Conservation (phyloP, 805 yeast species). For the Cyberlindnera saturnus region DNA sequence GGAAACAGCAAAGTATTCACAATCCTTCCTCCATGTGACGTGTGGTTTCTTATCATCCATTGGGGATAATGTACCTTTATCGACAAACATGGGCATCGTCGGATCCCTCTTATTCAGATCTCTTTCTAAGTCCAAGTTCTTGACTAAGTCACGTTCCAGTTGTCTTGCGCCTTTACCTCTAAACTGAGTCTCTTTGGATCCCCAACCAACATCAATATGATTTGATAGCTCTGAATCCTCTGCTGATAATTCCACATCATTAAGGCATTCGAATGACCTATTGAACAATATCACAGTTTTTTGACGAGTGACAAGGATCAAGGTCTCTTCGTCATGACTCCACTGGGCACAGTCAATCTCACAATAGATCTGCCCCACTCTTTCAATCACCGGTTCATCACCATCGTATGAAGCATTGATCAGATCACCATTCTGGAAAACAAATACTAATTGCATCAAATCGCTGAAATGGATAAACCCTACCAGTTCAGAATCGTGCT, state of each 20-base stretch:
- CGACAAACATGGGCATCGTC: conserved; percentile 70
- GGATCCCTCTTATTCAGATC: conserved; percentile 78
- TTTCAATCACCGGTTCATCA: conserved; percentile 47
- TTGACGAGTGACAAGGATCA: conserved; percentile 61
- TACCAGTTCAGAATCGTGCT: conserved; percentile 37
- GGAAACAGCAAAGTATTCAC: conserved; percentile 71
- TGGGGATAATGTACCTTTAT: conserved; percentile 55
- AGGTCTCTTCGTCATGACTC: conserved; percentile 89
- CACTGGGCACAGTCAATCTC: conserved; percentile 71
- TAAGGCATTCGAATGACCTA: conserved; percentile 71
- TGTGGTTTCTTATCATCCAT: conserved; percentile 43
- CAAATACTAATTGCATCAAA: conserved; percentile 54
- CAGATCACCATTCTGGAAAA: conserved; percentile 74
- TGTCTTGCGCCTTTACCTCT: conserved; percentile 89
- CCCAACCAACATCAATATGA: conserved; percentile 98
- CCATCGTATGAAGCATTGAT: conserved; percentile 55
- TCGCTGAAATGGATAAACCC: conserved; percentile 69
- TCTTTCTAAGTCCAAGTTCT: conserved; percentile 56
- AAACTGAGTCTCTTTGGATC: conserved; percentile 93
- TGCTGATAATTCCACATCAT: conserved; percentile 52
- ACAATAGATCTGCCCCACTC: conserved; percentile 79
- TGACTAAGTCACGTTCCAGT: conserved; percentile 52
- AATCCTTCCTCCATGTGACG: conserved; percentile 95
- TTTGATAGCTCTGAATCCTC: conserved; percentile 64
- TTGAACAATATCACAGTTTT: conserved; percentile 61